Evolutionary conservation across 306 rosid species (phyloP).

Genomic region (Clitoria ternatea): DNA sequence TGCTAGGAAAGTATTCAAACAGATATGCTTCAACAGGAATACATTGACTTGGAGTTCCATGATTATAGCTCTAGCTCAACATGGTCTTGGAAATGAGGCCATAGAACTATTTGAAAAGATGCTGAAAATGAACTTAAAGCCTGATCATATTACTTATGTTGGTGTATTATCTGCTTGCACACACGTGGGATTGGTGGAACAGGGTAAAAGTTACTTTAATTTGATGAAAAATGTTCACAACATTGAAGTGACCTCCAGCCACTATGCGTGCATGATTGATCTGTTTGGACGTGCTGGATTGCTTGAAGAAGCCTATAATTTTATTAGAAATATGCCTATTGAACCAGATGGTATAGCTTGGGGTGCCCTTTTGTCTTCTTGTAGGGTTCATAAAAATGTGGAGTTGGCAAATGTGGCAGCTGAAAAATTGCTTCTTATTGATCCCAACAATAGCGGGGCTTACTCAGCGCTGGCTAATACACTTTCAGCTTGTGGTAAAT

Average conservation of each 20-base stretch:
- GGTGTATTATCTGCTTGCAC: constrained; percentile 86
- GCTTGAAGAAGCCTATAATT: constrained; percentile 68
- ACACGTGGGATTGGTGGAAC: constrained; percentile 71
- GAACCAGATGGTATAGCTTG: constrained; percentile 81
- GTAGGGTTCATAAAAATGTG: constrained; percentile 63
- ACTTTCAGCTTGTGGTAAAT: constrained; percentile 73
- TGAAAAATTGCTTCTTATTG: constrained; percentile 67
- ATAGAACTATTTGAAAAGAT: constrained; percentile 73
- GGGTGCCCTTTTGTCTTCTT: constrained; percentile 83
- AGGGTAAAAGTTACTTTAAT: constrained; percentile 62
- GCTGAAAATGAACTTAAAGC: constrained; percentile 57
- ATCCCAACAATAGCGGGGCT: constrained; percentile 84
- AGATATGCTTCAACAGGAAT: constrained; percentile 38
- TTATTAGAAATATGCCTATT: constrained; percentile 59
- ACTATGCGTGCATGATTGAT: constrained; percentile 79
- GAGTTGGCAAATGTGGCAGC: constrained; percentile 82
- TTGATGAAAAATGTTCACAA: constrained; percentile 63
- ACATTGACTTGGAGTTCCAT: constrained; percentile 84
- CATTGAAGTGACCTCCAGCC: constrained; percentile 77
- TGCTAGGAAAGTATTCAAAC: constrained; percentile 61
- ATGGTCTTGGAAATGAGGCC: constrained; percentile 84
- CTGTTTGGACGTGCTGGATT: constrained; percentile 83
- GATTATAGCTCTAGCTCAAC: constrained; percentile 83
- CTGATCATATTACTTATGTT: constrained; percentile 81
- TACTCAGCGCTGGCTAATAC: constrained; percentile 78